Conservation (phyloP, 2,329 filamentous ascomycete species). For the Xylariaceae sp. region DNA sequence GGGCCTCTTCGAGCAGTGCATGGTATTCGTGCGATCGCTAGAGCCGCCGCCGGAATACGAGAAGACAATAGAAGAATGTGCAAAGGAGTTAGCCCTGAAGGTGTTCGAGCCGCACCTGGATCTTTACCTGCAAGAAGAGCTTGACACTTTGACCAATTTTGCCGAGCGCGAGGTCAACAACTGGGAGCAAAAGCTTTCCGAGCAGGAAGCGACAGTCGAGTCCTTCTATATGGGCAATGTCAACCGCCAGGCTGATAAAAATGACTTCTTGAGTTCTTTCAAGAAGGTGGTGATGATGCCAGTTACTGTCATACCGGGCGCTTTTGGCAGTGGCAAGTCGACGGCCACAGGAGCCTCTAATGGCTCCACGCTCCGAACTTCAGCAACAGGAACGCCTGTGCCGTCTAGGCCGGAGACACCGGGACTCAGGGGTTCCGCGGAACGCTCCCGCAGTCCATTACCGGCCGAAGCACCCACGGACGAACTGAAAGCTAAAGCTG, state of each 20-base stretch:
- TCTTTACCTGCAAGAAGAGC: conserved; percentile 83
- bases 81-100: conserved; percentile 58
- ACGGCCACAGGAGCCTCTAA: conserved; percentile 21
- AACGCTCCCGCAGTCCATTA: conserved; percentile 34
- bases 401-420: conserved; percentile 45
- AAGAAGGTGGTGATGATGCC: conserved; percentile 99
- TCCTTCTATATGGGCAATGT: conserved; percentile 95
- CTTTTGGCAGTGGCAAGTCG: conserved; percentile 43
- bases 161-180: conserved; percentile 69
- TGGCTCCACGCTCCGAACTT: conserved; percentile 21
- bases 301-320: conserved; percentile 80
- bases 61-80: conserved; percentile 53
- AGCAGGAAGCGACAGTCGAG: conserved; percentile 84
- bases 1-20: conserved; percentile 77
- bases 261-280: conserved; percentile 92
- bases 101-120: conserved; percentile 93
- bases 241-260: conserved; percentile 90
- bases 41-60: conserved; percentile 57
- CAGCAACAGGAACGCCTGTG: conserved; percentile 26
- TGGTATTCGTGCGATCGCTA: conserved; percentile 68
- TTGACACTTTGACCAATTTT: conserved; percentile 72
- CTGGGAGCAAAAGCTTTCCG: conserved; percentile 88
- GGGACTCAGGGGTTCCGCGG: conserved; percentile 28
- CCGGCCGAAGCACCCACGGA: conserved; percentile 70
- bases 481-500: conserved; percentile 93